phyloP scores from a whole-genome alignment of 176 grass and related monocot species.

The Musa troglodytarum region DNA sequence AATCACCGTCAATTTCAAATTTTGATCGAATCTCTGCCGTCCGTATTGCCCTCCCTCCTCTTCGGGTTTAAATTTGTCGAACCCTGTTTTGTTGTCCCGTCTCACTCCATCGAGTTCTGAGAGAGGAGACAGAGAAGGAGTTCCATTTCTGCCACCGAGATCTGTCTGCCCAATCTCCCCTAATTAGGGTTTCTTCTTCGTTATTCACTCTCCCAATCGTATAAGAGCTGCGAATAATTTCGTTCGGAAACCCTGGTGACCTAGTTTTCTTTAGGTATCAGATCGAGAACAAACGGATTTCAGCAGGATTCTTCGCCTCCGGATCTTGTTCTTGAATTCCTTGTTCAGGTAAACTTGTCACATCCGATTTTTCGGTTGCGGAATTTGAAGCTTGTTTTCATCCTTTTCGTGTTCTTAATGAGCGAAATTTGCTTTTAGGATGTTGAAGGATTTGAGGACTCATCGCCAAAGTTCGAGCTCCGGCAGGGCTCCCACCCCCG shows the following conservation, averaged over 20 bases:
- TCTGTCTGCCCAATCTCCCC: too few species aligned
- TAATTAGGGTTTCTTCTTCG: too few species aligned
- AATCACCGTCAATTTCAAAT: background rate
- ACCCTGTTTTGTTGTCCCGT: background rate
- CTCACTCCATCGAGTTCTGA: background rate
- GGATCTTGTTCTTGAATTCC: slow-evolving; percentile 21
- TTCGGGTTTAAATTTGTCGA: background rate
- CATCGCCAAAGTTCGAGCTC: slow-evolving; percentile 22
- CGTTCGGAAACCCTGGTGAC: too few species aligned
- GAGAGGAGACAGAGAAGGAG: background rate
- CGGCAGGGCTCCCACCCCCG: background rate
- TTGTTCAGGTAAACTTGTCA: slow-evolving; percentile 6
- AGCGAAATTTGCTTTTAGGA: slow-evolving; percentile 11
- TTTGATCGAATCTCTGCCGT: background rate
- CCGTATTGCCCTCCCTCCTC: background rate
- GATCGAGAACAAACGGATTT: background rate
- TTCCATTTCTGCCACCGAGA: too few species aligned
- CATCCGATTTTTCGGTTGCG: background rate
- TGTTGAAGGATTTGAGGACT: slow-evolving; percentile 43
- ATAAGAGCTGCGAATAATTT: too few species aligned
- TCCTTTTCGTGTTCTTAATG: background rate
- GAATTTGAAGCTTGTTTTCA: background rate
- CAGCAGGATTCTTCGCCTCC: background rate
- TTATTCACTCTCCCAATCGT: too few species aligned
- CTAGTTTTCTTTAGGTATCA: background rate